These are phyloP conservation scores for Neurospora tetraspora DNA, from an alignment of 495 filamentous ascomycete species.

Conservation along the genomic window DNA sequence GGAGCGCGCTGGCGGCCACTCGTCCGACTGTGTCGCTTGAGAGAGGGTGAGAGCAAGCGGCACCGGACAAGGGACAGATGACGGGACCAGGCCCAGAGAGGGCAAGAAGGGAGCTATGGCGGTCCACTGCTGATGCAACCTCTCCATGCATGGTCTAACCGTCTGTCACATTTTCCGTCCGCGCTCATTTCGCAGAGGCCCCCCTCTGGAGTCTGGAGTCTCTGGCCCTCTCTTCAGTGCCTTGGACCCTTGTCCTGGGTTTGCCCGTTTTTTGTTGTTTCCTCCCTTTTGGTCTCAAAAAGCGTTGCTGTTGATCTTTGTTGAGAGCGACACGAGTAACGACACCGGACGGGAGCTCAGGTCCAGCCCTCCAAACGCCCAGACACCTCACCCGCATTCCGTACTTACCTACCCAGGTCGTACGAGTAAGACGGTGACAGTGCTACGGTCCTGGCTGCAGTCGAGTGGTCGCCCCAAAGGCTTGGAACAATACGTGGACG, in stretches of 20 bases:
- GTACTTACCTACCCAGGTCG: neutral
- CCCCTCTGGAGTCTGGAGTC: neutral
- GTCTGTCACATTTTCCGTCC: constrained; percentile 14
- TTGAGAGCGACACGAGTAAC: neutral
- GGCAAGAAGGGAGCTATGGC: too few relatives aligned
- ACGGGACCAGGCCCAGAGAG: constrained; percentile 2
- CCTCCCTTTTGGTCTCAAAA: neutral
- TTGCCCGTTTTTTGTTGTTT: neutral
- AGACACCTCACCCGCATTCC: neutral
- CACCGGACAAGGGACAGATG: constrained; percentile 1
- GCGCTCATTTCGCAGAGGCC: constrained; percentile 18
- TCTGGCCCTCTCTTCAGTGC: neutral
- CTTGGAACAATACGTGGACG: neutral
- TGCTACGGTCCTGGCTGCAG: constrained; percentile 15
- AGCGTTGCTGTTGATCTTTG: neutral
- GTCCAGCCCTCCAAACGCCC: neutral
- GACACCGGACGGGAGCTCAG: neutral
- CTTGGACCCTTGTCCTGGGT: neutral
- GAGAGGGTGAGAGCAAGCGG: neutral
- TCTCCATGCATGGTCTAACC: constrained; percentile 8
- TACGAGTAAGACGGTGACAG: neutral
- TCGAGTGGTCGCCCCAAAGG: constrained; percentile 15
- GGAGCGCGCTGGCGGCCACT: constrained; percentile 12
- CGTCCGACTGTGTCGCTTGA: constrained; percentile 3
- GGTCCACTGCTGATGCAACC: constrained; percentile 18